Conservation (phyloP, 2,329 filamentous ascomycete species). For the Aspergillus sp. region DNA sequence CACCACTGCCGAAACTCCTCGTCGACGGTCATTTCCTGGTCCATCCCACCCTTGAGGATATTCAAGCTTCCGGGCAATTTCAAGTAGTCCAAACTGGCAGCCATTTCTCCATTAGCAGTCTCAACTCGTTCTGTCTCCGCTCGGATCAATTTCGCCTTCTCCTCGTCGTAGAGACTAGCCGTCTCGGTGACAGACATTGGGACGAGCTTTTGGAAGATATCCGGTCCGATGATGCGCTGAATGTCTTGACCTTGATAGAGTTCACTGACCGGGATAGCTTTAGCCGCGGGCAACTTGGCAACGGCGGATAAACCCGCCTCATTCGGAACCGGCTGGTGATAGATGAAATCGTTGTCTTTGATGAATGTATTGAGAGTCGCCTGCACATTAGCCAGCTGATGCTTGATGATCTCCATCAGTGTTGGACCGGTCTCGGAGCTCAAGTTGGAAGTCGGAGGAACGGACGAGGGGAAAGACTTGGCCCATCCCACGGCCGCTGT, state of each 20-base stretch:
- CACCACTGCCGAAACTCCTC: constrained; percentile 94
- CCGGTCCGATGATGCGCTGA: constrained; percentile 91
- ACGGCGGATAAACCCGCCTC: constrained; percentile 80
- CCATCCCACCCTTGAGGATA: constrained; percentile 87
- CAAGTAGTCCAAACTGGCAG: constrained; percentile 88
- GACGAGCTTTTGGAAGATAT: constrained; percentile 95
- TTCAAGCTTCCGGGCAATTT: constrained; percentile 86
- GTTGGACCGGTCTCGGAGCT: constrained; percentile 72
- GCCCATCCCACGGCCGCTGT: constrained; percentile 77
- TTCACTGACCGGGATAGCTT: constrained; percentile 95
- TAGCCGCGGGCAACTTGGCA: constrained; percentile 88
- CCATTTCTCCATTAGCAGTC: constrained; percentile 92
- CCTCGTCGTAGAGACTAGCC: constrained; percentile 95
- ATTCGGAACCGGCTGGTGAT: constrained; percentile 86
- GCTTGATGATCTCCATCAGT: constrained; percentile 78
- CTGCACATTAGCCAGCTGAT: constrained; percentile 76
- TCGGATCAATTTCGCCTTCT: constrained; percentile 92
- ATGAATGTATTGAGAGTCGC: constrained; percentile 72
- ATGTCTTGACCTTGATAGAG: constrained; percentile 97
- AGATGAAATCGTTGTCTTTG: constrained; percentile 98
- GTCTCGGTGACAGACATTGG: constrained; percentile 95
- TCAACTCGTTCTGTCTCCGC: constrained; percentile 94
- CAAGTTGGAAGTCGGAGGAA: constrained; percentile 80
- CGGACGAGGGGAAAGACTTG: constrained; percentile 74
- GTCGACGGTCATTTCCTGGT: constrained; percentile 83